phyloP scores from a whole-genome alignment of 106 monocot species.

The Hemerocallis citrina region DNA sequence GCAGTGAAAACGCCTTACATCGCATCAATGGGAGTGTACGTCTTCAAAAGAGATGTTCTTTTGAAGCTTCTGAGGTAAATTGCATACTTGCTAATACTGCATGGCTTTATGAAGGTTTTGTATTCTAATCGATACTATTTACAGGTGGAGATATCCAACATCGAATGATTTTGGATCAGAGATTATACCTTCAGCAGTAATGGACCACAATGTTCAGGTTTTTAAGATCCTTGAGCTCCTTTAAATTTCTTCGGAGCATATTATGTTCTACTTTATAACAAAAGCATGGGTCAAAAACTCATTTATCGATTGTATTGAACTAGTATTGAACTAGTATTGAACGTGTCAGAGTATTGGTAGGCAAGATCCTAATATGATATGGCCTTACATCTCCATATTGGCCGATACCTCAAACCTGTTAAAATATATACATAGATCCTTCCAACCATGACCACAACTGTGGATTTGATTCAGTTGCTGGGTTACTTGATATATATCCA shows the following conservation, averaged over 20 bases:
- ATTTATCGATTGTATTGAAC: no score
- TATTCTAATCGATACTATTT: background rate
- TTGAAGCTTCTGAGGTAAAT: slow-evolving; percentile 68
- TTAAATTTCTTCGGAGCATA: background rate
- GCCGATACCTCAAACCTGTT: no score
- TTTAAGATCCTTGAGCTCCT: background rate
- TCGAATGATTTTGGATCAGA: slow-evolving; percentile 89
- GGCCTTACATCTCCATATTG: no score
- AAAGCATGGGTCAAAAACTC: no score
- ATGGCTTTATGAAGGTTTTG: background rate
- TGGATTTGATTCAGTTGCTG: no score
- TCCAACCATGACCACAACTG: no score
- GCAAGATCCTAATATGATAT: no score
- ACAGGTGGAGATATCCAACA: slow-evolving; percentile 68
- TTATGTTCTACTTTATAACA: no score
- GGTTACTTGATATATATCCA: no score
- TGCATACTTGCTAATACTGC: background rate
- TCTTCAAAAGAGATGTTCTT: slow-evolving; percentile 61
- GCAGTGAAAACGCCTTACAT: slow-evolving; percentile 50
- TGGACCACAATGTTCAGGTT: slow-evolving; percentile 75
- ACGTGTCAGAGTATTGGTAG: no score
- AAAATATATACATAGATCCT: no score
- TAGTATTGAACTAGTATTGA: no score
- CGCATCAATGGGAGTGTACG: slow-evolving; percentile 92
- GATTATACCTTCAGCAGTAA: slow-evolving; percentile 71